phyloP scores from a whole-genome alignment of 129 eudicot genomes.

The Mikania micrantha region DNA sequence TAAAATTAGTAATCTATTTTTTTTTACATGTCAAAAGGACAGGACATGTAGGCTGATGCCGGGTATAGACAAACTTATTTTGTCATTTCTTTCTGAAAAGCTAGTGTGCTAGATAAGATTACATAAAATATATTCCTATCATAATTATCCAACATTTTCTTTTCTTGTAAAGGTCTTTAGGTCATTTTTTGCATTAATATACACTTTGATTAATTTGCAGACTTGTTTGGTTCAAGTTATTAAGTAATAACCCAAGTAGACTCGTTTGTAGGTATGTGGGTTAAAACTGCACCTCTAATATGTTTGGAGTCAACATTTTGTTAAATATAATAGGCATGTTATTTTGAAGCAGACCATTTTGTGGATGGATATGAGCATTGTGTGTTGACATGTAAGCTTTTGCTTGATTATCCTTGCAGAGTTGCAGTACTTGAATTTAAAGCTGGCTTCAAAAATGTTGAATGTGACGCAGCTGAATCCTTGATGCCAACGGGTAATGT shows the following conservation, averaged over 20 bases:
- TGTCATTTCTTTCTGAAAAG: not conserved
- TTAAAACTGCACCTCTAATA: too few species aligned
- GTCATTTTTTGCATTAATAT: not conserved
- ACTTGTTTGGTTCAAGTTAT: not conserved
- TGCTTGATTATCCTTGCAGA: conserved; percentile 39
- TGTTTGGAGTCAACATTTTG: too few species aligned
- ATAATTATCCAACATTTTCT: not conserved
- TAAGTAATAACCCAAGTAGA: not conserved
- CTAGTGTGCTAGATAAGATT: not conserved
- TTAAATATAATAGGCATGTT: too few species aligned
- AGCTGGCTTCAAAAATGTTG: conserved; percentile 33
- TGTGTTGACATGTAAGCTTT: not conserved
- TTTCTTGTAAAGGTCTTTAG: not conserved
- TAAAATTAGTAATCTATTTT: not conserved
- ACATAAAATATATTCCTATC: not conserved
- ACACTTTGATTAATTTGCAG: not conserved
- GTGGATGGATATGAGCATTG: not conserved
- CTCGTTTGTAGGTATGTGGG: not conserved
- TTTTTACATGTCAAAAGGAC: not conserved
- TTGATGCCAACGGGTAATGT: conserved; percentile 29
- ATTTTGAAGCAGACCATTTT: too few species aligned
- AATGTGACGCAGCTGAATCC: conserved; percentile 28
- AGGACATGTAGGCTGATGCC: too few species aligned
- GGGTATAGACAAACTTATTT: too few species aligned
- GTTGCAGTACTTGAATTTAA: conserved; percentile 56